phyloP scores from a whole-genome alignment of 768 basidiomycete species.

The Cantharellus cinnabarinus region DNA sequence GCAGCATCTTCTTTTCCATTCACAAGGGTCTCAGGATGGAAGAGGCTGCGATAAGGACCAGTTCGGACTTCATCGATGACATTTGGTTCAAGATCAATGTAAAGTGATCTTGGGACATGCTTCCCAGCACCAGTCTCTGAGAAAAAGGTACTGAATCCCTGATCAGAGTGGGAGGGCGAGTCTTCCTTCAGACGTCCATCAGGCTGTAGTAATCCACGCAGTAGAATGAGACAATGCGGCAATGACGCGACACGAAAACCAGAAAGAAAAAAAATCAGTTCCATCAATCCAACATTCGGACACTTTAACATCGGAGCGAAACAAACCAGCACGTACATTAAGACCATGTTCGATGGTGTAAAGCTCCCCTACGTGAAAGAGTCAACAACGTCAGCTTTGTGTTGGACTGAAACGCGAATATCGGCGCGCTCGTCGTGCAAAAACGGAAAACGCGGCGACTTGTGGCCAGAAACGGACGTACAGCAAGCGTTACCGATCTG shows the following conservation, averaged over 20 bases:
- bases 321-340: slow-evolving; percentile 33
- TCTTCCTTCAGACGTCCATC: slow-evolving; percentile 79
- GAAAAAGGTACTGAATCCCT: slow-evolving; percentile 98
- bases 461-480: slow-evolving; percentile 26
- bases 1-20: slow-evolving; percentile 99
- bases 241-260: no score
- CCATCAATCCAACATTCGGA: background rate
- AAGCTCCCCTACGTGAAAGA: slow-evolving; percentile 56
- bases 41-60: slow-evolving; percentile 87
- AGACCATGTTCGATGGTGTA: slow-evolving; percentile 98
- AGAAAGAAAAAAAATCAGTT: no score
- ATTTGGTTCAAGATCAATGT: slow-evolving; percentile 92
- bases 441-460: slow-evolving; percentile 18
- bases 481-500: slow-evolving; percentile 88
- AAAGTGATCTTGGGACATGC: slow-evolving; percentile 92
- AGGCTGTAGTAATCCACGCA: slow-evolving; percentile 30
- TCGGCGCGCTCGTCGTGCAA: slow-evolving; percentile 5
- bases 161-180: slow-evolving; percentile 54
- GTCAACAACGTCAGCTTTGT: no score
- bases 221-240: no score
- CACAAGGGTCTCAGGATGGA: slow-evolving; percentile 97
- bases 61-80: slow-evolving; percentile 95
- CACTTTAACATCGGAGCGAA: slow-evolving; percentile 3
- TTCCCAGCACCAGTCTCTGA: slow-evolving; percentile 95
- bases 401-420: slow-evolving; percentile 5